These are phyloP conservation scores for Fusarium sp. DNA, from an alignment of 2,329 filamentous ascomycete genomes.

Conservation along the genomic window DNA sequence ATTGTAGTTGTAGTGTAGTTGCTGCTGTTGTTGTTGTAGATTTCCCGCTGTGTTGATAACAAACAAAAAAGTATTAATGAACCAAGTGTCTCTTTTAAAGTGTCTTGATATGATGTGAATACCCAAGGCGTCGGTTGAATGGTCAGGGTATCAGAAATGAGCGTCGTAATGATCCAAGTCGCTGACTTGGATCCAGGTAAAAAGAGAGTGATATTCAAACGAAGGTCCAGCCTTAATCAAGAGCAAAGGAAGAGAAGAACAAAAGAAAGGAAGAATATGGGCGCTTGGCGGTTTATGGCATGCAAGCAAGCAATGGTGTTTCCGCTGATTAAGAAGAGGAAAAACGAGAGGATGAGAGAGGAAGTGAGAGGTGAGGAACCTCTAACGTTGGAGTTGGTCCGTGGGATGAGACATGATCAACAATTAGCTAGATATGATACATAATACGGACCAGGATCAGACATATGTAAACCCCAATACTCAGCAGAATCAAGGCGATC, in stretches of 20 bases:
- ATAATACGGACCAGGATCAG: slow-evolving; percentile 20
- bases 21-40: background rate
- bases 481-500: slow-evolving; percentile 30
- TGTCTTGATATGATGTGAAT: slow-evolving; percentile 16
- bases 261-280: slow-evolving; percentile 23
- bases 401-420: slow-evolving; percentile 41
- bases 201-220: slow-evolving; percentile 31
- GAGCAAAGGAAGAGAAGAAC: slow-evolving; percentile 38
- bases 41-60: slow-evolving; percentile 12
- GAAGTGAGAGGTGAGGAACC: slow-evolving; percentile 19
- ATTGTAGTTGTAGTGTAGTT: slow-evolving; percentile 16
- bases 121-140: slow-evolving; percentile 21
- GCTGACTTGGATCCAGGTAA: slow-evolving; percentile 38
- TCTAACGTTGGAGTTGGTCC: slow-evolving; percentile 7
- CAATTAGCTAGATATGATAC: slow-evolving; percentile 32
- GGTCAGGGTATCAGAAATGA: slow-evolving; percentile 31
- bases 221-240: slow-evolving; percentile 47
- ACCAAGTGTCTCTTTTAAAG: slow-evolving; percentile 7
- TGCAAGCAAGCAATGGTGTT: slow-evolving; percentile 18
- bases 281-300: slow-evolving; percentile 38
- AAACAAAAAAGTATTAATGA: slow-evolving; percentile 18
- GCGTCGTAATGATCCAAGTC: slow-evolving; percentile 39
- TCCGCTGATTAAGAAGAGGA: slow-evolving; percentile 25
- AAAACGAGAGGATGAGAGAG: slow-evolving; percentile 34
- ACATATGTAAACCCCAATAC: slow-evolving; percentile 1